Evolutionary conservation across 345 rosid species (phyloP).

Genomic region (Eucalyptus albens): DNA sequence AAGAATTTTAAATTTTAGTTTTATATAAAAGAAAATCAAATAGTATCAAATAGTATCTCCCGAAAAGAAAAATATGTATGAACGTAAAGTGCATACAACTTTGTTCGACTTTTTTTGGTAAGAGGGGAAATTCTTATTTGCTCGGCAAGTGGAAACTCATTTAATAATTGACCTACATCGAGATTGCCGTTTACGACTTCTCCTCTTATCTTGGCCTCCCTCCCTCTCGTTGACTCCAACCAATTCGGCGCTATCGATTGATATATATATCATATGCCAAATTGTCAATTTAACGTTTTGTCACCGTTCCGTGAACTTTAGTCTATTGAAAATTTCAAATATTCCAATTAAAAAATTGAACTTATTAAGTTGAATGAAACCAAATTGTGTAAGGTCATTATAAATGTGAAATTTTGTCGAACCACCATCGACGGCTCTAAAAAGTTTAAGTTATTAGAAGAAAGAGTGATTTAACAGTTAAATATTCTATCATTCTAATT

Average conservation of each 20-base stretch:
- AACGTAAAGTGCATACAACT: neutral
- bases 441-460: no score
- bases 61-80: neutral
- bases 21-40: neutral
- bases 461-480: no score
- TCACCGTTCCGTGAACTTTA: neutral
- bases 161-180: neutral
- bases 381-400: neutral
- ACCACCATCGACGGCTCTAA: no score
- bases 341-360: neutral
- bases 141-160: neutral
- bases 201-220: neutral
- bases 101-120: neutral
- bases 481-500: no score
- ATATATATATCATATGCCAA: neutral
- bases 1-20: neutral
- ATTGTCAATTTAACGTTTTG: neutral
- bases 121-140: neutral
- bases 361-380: neutral
- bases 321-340: neutral
- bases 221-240: neutral
- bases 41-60: neutral
- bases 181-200: neutral
- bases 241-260: neutral
- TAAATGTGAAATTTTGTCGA: neutral